These are phyloP conservation scores for Podaxis mareebaensis DNA, from an alignment of 768 basidiomycete species.

Conservation along the genomic window DNA sequence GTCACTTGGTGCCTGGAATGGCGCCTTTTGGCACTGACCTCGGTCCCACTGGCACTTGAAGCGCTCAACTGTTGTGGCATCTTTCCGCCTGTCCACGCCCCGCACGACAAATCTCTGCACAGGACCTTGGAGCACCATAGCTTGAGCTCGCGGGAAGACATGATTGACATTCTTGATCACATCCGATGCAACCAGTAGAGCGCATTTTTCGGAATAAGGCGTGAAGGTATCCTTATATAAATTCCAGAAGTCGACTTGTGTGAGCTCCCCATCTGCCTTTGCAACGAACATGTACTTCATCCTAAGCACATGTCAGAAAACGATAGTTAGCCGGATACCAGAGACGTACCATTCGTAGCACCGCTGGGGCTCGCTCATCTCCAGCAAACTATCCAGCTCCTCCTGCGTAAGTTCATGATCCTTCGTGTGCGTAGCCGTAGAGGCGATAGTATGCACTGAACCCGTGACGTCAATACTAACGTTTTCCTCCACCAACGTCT, in stretches of 20 bases:
- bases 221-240: constrained; percentile 86
- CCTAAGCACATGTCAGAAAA: constrained; percentile 45
- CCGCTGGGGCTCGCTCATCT: constrained; percentile 70
- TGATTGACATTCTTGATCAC: constrained; percentile 91
- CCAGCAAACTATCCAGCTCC: constrained; percentile 61
- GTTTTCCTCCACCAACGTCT: constrained; percentile 57
- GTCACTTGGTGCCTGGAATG: constrained; percentile 55
- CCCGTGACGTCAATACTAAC: constrained; percentile 65
- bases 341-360: constrained; percentile 76
- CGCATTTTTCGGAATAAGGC: constrained; percentile 54
- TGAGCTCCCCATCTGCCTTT: constrained; percentile 76
- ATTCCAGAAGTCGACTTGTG: constrained; percentile 95
- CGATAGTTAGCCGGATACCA: background rate
- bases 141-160: constrained; percentile 83
- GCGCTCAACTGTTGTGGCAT: constrained; percentile 53
- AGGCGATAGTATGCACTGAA: constrained; percentile 57
- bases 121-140: constrained; percentile 78
- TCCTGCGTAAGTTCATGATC: constrained; percentile 72
- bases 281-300: constrained; percentile 88
- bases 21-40: constrained; percentile 49
- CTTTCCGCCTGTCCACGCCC: constrained; percentile 74
- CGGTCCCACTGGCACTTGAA: constrained; percentile 82
- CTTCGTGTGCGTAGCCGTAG: constrained; percentile 44
- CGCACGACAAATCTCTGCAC: constrained; percentile 84
- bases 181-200: constrained; percentile 81